Conservation (phyloP, 345 rosid genomes). For the Lepidium aucheri region DNA sequence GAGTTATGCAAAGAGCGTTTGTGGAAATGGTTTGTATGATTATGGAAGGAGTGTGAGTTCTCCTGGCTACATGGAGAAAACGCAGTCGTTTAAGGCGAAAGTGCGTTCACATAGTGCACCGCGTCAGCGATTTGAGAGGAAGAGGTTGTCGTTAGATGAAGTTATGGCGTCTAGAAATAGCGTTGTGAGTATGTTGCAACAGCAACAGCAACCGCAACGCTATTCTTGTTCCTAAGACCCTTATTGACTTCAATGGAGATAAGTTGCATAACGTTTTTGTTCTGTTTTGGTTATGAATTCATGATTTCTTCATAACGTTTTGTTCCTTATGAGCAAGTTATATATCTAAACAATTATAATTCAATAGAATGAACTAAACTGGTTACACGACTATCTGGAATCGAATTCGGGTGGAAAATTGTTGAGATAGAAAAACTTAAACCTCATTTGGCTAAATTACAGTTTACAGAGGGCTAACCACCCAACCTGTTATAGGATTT, state of each 20-base stretch:
- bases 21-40: slow-evolving; percentile 36
- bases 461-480: slow-evolving; percentile 54
- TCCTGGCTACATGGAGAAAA: slow-evolving; percentile 79
- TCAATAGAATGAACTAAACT: too few species aligned
- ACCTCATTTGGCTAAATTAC: neutral
- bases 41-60: slow-evolving; percentile 16
- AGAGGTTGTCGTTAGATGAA: slow-evolving; percentile 51
- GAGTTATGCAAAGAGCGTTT: slow-evolving; percentile 40
- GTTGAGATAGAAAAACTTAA: neutral
- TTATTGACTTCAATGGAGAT: slow-evolving; percentile 6
- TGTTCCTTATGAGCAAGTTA: neutral
- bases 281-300: neutral
- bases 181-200: slow-evolving; percentile 35
- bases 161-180: slow-evolving; percentile 50
- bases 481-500: slow-evolving; percentile 88
- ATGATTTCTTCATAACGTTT: neutral
- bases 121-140: slow-evolving; percentile 60
- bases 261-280: neutral
- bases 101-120: slow-evolving; percentile 66
- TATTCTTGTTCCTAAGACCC: slow-evolving; percentile 26
- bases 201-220: slow-evolving; percentile 16
- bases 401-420: too few species aligned
- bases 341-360: too few species aligned
- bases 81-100: slow-evolving; percentile 73
- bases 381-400: too few species aligned